Base-by-base conservation (phyloP, 768 basidiomycete species). In the Porphyrellus cyaneotinctus region DNA sequence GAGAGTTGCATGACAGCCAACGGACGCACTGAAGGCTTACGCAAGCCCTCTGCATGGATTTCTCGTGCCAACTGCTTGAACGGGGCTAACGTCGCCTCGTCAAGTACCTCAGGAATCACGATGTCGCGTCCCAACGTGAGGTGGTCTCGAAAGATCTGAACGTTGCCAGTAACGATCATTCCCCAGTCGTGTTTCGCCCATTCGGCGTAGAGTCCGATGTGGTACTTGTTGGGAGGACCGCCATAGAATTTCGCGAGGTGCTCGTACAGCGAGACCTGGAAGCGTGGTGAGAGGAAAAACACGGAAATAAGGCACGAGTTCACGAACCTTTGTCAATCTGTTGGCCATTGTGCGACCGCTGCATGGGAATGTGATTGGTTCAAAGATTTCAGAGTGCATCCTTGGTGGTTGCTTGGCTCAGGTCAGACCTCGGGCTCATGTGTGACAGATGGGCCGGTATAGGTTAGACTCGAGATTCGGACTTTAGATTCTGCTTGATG, bases 241-340 rank as follows among this genome's bases (percentile, higher is more conserved):
- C 91, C 88, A 11, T 72, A 71, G 28, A 85, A 72, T 4, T 67
- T 57, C 0, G 85, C 79, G 11, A 95, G 74, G 61, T 91, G 86
- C 67, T 97, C 95, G 58, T 94, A 95, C 79, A 95, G 77, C 0
- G 95, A 85, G n/a, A 82, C 90, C 92, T 97, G 60, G 22, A 43
- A 1, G 13, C 20, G 49, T 23, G n/a, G 43, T 47, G 51, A 49
- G 35, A 43, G 23, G 4, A 24, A 22, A 5, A 33, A 35, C 12
- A n/a, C 6, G 2, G 10, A 23, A 18, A n/a, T 23, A 38, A 18
- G 14, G 31, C 17, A 30, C 17, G 14, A 20, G 39, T 24, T 18
- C 24, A 64, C 58, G 17, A 46, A 82, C 83, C 72, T 85, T 85
- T 28, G 77, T 75, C 12, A 84, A 73, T 42, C 78, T 70, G 55